phyloP scores from a whole-genome alignment of 2,329 filamentous ascomycete species.

The Cordyceps farinosa region DNA sequence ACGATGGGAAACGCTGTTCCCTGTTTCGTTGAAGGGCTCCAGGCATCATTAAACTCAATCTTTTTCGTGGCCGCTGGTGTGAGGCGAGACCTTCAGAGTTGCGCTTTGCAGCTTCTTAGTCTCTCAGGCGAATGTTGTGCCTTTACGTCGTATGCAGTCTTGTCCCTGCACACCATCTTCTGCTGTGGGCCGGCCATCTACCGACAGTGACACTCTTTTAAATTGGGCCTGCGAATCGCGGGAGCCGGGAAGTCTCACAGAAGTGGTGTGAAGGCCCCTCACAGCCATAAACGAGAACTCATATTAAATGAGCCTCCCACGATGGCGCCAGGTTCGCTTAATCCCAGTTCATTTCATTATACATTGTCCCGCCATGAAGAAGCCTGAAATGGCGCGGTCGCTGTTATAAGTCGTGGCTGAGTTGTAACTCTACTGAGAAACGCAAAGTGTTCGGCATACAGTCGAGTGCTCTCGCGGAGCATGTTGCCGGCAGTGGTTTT shows the following conservation, averaged over 20 bases:
- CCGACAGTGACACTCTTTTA: background rate
- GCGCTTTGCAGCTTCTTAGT: background rate
- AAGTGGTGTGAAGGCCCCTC: conserved; percentile 15
- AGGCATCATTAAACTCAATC: conserved; percentile 2
- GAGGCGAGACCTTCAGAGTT: background rate
- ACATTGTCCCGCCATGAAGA: no score
- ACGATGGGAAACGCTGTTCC: background rate
- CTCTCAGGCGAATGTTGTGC: background rate
- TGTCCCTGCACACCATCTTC: background rate
- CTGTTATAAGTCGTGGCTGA: no score
- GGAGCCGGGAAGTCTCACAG: background rate
- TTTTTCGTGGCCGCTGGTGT: background rate
- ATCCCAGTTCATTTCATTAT: no score
- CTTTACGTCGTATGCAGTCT: background rate
- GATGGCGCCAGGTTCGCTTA: no score
- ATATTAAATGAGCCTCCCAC: no score
- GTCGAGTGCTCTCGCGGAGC: no score
- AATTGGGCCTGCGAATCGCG: conserved; percentile 5
- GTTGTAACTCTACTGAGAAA: no score
- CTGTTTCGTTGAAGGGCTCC: background rate
- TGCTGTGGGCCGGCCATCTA: background rate
- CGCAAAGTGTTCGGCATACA: no score
- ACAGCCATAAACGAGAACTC: background rate
- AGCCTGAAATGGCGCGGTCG: no score
- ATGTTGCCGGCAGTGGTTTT: background rate